These are phyloP conservation scores for Globisporangium paddicum DNA, from an alignment of 352 stramenopile genomes.

Conservation along the genomic window DNA sequence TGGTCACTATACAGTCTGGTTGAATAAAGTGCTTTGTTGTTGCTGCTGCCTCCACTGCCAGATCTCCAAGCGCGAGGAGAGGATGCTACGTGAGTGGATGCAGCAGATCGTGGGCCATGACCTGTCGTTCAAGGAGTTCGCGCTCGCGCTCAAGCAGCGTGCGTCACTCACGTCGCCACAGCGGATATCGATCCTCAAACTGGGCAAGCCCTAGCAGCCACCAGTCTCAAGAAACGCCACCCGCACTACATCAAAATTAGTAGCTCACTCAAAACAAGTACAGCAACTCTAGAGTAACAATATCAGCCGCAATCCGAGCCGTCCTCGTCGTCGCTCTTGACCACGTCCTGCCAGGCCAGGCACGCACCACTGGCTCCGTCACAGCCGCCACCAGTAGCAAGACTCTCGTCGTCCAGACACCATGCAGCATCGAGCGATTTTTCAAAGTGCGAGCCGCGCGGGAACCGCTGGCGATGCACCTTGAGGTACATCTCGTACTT, in stretches of 20 bases:
- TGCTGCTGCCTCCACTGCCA: too few relatives aligned
- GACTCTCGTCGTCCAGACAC: slow-evolving; percentile 9
- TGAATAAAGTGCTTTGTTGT: too few relatives aligned
- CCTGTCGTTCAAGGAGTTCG: slow-evolving; percentile 56
- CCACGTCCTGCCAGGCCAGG: slow-evolving; percentile 6
- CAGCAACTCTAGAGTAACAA: background rate
- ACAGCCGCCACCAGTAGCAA: background rate
- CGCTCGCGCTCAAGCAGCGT: slow-evolving; percentile 49
- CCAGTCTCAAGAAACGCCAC: too few relatives aligned
- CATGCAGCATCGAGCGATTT: slow-evolving; percentile 21
- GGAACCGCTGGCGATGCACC: slow-evolving; percentile 20
- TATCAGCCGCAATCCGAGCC: background rate
- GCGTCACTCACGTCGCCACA: slow-evolving; percentile 42
- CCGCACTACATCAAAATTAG: background rate
- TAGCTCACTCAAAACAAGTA: background rate
- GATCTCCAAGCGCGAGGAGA: slow-evolving; percentile 40
- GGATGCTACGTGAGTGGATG: slow-evolving; percentile 41
- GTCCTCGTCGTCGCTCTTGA: background rate
- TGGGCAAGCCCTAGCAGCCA: background rate
- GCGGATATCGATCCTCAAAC: slow-evolving; percentile 34
- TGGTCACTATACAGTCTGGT: background rate
- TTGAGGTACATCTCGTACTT: slow-evolving; percentile 23
- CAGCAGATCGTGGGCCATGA: slow-evolving; percentile 37
- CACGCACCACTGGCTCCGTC: background rate
- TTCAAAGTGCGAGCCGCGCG: slow-evolving; percentile 19